Evolutionary conservation across 1,284 basidiomycete species (phyloP).

Genomic region (Ganoderma lingzhi): DNA sequence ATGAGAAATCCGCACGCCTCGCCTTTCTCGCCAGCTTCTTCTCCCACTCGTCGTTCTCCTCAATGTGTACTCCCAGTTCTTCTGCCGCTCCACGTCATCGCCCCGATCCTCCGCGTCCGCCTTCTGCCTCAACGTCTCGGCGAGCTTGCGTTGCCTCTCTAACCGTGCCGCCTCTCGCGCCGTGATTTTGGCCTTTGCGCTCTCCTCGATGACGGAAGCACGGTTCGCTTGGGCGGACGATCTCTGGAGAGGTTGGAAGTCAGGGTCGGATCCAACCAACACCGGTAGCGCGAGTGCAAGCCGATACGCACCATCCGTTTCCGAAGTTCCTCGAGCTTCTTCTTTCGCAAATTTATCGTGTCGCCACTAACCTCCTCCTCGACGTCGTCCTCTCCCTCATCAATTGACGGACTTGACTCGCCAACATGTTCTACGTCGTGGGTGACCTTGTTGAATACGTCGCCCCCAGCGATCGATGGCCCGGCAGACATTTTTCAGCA

Average conservation of each 20-base stretch:
- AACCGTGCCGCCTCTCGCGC: slow-evolving; percentile 82
- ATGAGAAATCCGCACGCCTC: slow-evolving; percentile 82
- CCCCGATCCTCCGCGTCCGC: slow-evolving; percentile 90
- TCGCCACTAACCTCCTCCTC: slow-evolving; percentile 13
- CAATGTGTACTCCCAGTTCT: slow-evolving; percentile 96
- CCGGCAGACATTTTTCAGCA: slow-evolving; percentile 13
- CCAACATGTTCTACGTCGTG: slow-evolving; percentile 41
- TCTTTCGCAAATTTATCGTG: slow-evolving; percentile 76
- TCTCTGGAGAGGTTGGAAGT: slow-evolving; percentile 54
- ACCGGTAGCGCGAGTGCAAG: slow-evolving; percentile 20
- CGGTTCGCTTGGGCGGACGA: slow-evolving; percentile 84
- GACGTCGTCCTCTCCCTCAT: slow-evolving; percentile 24
- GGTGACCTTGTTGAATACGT: slow-evolving; percentile 27
- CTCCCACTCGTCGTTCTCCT: slow-evolving; percentile 96
- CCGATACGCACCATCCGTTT: slow-evolving; percentile 74
- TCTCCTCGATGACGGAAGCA: slow-evolving; percentile 84
- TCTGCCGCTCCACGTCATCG: slow-evolving; percentile 78
- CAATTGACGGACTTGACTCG: slow-evolving; percentile 38
- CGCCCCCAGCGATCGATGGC: slow-evolving; percentile 7
- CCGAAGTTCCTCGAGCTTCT: slow-evolving; percentile 79
- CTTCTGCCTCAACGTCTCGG: slow-evolving; percentile 87
- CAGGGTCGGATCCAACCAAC: slow-evolving; percentile 11
- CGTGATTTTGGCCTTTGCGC: slow-evolving; percentile 76
- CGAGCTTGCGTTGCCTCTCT: slow-evolving; percentile 88
- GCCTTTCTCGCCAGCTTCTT: slow-evolving; percentile 82